phyloP scores from a whole-genome alignment of 306 rosid species.

The Dalbergia cochinchinensis region DNA sequence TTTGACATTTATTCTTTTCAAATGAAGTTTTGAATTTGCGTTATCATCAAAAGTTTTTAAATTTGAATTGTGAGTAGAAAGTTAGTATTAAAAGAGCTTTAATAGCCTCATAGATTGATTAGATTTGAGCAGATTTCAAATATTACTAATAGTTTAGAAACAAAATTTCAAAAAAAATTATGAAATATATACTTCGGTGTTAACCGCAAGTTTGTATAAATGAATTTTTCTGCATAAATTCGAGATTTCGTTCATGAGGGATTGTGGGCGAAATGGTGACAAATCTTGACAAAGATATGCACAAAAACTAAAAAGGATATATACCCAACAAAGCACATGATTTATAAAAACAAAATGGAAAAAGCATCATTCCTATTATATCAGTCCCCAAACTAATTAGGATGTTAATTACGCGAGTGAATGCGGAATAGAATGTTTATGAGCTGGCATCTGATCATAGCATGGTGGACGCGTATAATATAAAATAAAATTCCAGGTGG shows the following conservation, averaged over 20 bases:
- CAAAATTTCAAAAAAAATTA: too few species aligned
- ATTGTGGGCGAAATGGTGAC: neutral
- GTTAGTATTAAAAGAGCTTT: too few species aligned
- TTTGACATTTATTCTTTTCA: too few species aligned
- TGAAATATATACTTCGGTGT: neutral
- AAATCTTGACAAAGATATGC: neutral
- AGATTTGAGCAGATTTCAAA: too few species aligned
- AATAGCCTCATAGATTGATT: too few species aligned
- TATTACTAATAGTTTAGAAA: too few species aligned
- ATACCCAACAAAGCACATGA: neutral
- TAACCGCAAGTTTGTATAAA: neutral
- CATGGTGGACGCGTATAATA: conserved; percentile 11
- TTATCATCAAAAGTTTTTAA: too few species aligned
- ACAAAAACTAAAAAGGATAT: neutral
- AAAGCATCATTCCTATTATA: too few species aligned
- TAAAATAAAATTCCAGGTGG: conserved; percentile 64
- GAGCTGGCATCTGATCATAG: conserved; percentile 59
- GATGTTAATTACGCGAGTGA: neutral
- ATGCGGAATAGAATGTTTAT: neutral
- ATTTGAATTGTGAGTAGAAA: too few species aligned
- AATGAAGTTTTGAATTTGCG: too few species aligned
- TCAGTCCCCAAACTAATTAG: neutral
- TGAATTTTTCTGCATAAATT: neutral
- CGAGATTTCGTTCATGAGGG: neutral
- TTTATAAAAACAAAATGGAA: too few species aligned